Evolutionary conservation across 306 rosid genomes (phyloP).

Genomic region (Hippophae tibetana): DNA sequence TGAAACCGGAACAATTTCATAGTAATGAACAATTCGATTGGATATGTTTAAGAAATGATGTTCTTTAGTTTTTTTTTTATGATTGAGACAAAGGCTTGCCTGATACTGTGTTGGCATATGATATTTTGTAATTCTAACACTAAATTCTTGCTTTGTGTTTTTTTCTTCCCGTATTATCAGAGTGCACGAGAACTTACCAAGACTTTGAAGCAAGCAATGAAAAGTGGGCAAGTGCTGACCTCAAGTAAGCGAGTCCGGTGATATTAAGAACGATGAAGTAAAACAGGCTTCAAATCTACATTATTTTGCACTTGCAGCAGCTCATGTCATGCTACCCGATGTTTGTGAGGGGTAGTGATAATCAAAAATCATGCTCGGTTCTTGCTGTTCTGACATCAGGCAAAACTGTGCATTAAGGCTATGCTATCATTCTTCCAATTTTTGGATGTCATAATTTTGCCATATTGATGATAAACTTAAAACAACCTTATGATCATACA

Average conservation of each 20-base stretch:
- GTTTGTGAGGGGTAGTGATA: slow-evolving; percentile 36
- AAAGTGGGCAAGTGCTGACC: slow-evolving; percentile 34
- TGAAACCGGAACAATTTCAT: neutral
- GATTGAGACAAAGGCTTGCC: neutral
- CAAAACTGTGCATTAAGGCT: slow-evolving; percentile 29
- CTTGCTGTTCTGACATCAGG: slow-evolving; percentile 28
- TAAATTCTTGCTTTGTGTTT: slow-evolving; percentile 6
- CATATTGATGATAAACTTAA: slow-evolving; percentile 27
- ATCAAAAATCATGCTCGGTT: slow-evolving; percentile 22
- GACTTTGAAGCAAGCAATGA: slow-evolving; percentile 44
- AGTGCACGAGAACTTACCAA: slow-evolving; percentile 57
- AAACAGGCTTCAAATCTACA: slow-evolving; percentile 17
- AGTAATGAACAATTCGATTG: neutral
- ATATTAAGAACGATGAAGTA: slow-evolving; percentile 21
- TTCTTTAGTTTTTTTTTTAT: neutral
- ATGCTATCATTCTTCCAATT: slow-evolving; percentile 45
- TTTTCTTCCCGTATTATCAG: slow-evolving; percentile 33
- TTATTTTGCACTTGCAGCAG: slow-evolving; percentile 26
- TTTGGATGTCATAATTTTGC: slow-evolving; percentile 38
- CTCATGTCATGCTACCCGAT: slow-evolving; percentile 26
- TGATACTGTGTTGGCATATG: neutral
- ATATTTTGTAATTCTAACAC: slow-evolving; percentile 1
- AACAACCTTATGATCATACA: slow-evolving; percentile 24
- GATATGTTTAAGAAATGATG: neutral
- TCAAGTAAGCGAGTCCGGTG: slow-evolving; percentile 28